phyloP scores from a whole-genome alignment of 148 eudicot genomes.

The Diospyros lotus region DNA sequence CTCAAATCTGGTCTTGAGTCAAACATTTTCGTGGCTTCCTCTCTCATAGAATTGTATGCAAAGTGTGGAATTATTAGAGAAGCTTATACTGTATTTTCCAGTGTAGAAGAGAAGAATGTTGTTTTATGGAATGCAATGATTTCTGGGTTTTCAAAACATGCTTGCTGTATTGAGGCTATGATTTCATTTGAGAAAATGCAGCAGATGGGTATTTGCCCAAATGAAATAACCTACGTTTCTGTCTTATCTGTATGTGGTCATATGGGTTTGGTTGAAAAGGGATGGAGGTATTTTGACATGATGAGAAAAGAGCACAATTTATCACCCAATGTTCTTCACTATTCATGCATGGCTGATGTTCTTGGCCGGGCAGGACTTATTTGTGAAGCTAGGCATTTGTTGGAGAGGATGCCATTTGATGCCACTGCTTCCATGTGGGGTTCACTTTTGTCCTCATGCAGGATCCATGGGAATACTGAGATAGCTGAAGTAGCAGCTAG shows the following conservation, averaged over 20 bases:
- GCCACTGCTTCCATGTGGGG: conserved; percentile 87
- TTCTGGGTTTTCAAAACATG: conserved; percentile 78
- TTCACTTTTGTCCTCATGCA: conserved; percentile 64
- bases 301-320: conserved; percentile 47
- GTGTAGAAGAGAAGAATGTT: conserved; percentile 39
- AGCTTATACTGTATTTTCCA: conserved; percentile 46
- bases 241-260: conserved; percentile 72
- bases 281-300: conserved; percentile 43
- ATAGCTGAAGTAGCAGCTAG: conserved; percentile 72
- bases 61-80: conserved; percentile 67
- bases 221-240: conserved; percentile 67
- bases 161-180: conserved; percentile 55
- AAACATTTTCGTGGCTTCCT: conserved; percentile 46
- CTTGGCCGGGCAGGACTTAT: conserved; percentile 66
- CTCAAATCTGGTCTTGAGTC: conserved; percentile 44
- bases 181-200: conserved; percentile 81
- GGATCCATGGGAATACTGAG: conserved; percentile 46
- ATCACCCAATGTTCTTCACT: conserved; percentile 53
- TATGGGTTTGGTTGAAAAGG: conserved; percentile 65
- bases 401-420: conserved; percentile 64
- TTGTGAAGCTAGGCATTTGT: conserved; percentile 51
- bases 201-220: conserved; percentile 55
- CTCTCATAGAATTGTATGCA: conserved; percentile 69
- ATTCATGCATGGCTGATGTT: conserved; percentile 74
- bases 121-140: conserved; percentile 74